Percentiles rank a stretch among this genome's conserved stretches.
These are phyloP conservation scores for Kuraishia hungarica DNA, from an alignment of 805 yeast species.

Conservation along the genomic window DNA sequence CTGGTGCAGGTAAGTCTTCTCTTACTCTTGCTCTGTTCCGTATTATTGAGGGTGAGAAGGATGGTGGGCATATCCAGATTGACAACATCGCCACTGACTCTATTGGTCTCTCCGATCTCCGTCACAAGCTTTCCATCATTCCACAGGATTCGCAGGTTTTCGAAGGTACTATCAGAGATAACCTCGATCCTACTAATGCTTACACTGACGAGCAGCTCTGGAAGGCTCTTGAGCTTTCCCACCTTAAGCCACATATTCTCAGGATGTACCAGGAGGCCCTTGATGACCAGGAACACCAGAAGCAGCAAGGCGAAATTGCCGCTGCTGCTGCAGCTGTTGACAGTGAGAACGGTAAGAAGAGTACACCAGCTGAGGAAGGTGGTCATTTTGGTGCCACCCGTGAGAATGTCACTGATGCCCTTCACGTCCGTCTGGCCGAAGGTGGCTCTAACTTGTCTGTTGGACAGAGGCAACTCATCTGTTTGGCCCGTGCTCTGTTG, in stretches of 20 bases:
- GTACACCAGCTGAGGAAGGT: neutral
- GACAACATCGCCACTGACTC: slow-evolving; percentile 60
- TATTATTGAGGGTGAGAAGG: slow-evolving; percentile 63
- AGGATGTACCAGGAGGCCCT: slow-evolving; percentile 36
- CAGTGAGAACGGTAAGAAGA: neutral
- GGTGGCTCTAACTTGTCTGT: slow-evolving; percentile 64
- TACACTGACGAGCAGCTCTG: slow-evolving; percentile 75
- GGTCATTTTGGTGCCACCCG: neutral
- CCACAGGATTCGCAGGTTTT: slow-evolving; percentile 94
- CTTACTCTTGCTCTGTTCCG: slow-evolving; percentile 79
- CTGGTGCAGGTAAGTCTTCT: slow-evolving; percentile 94
- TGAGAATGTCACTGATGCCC: slow-evolving; percentile 12
- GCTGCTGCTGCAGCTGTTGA: neutral
- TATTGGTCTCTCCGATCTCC: slow-evolving; percentile 70
- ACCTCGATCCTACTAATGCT: slow-evolving; percentile 72
- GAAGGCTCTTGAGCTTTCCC: slow-evolving; percentile 72
- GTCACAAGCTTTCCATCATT: slow-evolving; percentile 73
- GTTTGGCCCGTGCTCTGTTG: slow-evolving; percentile 71
- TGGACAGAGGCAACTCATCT: slow-evolving; percentile 84
- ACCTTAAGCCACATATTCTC: slow-evolving; percentile 58
- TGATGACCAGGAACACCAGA: slow-evolving; percentile 5
- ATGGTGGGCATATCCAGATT: slow-evolving; percentile 55
- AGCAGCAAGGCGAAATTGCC: neutral
- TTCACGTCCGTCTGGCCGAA: slow-evolving; percentile 19
- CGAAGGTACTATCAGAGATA: slow-evolving; percentile 78